Base-by-base conservation (phyloP, 116 monocot species). In the Dioscorea cayenensis region DNA sequence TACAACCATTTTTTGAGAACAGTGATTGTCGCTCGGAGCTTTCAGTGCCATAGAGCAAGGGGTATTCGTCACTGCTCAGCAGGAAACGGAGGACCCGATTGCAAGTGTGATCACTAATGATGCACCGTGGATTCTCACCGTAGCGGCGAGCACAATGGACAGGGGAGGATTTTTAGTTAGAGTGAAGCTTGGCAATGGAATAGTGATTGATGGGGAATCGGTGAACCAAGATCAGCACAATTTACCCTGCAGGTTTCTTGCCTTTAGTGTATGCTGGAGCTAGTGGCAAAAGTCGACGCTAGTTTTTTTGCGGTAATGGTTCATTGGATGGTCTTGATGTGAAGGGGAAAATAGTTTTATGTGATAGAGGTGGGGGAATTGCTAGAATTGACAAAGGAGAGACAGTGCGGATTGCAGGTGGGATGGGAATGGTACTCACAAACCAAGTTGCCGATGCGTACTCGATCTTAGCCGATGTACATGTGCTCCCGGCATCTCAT, bases 401-500 rank as follows among this genome's bases (percentile, higher is more conserved):
- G 19, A 21, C 1, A 21, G 71, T 85, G n/a, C 65, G 65, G 64
- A 22, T 3, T 3, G 78, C 76, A 5, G 85, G 85, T 5, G 85
- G 78, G 2, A 76, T 70, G 1, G 85, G 76, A 35, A 70, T 85
- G 62, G 59, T 85, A 49, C 9, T 78, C 14, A 51, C 78, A 49
- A 85, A 85, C 51, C 60, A 17, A 16, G n/a, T n/a, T 6, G 50
- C 48, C 14, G 11, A 61, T 7, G 25, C 25, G 19, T 48, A 58
- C 60, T 76, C 72, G 6, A 81, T 72, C 6, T 3, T 76, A 0
- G 65, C 67, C 8, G 38, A 69, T 20, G 59, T 75, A 3, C 74
- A 73, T 55, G 76, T 70, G 22, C 69, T 82, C 36, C 82, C 78
- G 16, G 77, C 72, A 19, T 43, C 82, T 2, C 77, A 75, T 5